Evolutionary conservation across 2,329 filamentous ascomycete genomes (phyloP).

Genomic region (Fusarium sp.): DNA sequence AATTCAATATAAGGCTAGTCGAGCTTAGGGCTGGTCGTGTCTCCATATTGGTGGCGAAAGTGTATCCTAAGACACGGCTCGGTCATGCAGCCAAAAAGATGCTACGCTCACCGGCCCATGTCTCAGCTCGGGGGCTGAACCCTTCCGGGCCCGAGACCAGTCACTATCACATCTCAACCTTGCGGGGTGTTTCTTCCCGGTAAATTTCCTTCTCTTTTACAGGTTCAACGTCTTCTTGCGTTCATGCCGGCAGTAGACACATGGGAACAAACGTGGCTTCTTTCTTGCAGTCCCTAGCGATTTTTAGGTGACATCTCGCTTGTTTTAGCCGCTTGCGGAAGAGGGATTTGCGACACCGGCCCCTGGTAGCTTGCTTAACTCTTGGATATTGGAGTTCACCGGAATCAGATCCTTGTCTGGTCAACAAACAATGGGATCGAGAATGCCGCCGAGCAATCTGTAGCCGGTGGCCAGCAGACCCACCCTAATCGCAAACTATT

Average conservation of each 20-base stretch:
- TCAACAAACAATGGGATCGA: not conserved
- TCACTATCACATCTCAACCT: not conserved
- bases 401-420: not conserved
- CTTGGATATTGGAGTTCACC: not conserved
- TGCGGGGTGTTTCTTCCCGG: fast-evolving
- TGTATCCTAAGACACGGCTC: not conserved
- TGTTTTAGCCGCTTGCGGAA: not conserved
- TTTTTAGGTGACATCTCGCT: not conserved
- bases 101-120: not conserved
- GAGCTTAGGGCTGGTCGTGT: not conserved
- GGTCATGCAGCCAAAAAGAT: not conserved
- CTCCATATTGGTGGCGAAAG: not conserved
- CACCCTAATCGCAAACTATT: not conserved
- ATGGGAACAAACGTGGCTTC: not conserved
- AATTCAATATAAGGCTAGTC: not conserved
- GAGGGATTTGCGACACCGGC: too few relatives aligned
- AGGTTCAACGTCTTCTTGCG: not conserved
- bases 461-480: not conserved
- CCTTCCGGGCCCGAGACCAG: not conserved
- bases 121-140: not conserved
- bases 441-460: not conserved
- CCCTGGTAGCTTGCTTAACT: not conserved
- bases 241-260: not conserved
- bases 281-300: not conserved
- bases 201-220: not conserved